Percentiles rank a stretch among this genome's conserved stretches.
Evolutionary conservation across 768 basidiomycete genomes (phyloP).

Genomic region (Tubosaeta sp.): DNA sequence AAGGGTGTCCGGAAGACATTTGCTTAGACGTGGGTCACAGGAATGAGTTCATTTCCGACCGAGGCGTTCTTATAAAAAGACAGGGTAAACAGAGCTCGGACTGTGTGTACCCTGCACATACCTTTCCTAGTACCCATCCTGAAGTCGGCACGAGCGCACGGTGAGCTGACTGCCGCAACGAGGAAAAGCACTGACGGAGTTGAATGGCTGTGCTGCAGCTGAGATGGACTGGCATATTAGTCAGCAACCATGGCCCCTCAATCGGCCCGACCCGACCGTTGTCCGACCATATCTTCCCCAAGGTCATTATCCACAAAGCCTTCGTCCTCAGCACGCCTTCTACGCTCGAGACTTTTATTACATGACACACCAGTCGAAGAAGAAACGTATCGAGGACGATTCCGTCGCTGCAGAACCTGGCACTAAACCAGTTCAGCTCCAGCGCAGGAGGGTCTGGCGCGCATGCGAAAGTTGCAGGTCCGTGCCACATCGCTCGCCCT

Average conservation of each 20-base stretch:
- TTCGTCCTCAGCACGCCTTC: slow-evolving; percentile 18
- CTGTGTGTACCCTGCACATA: slow-evolving; percentile 20
- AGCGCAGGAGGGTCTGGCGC: slow-evolving; percentile 78
- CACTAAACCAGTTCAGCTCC: slow-evolving; percentile 70
- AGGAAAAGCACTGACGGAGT: slow-evolving; percentile 14
- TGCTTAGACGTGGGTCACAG: slow-evolving; percentile 26
- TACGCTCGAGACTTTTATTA: slow-evolving; percentile 43
- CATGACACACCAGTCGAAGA: slow-evolving; percentile 62
- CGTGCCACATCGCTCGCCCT: slow-evolving; percentile 24
- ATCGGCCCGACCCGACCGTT: slow-evolving; percentile 35
- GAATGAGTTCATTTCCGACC: slow-evolving; percentile 35
- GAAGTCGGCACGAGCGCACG: slow-evolving; percentile 6
- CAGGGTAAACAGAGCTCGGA: slow-evolving; percentile 9
- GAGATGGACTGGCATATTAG: slow-evolving; percentile 31
- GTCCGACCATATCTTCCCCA: slow-evolving; percentile 32
- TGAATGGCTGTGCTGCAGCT: slow-evolving; percentile 23
- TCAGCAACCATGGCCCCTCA: slow-evolving; percentile 25
- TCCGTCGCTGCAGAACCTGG: slow-evolving; percentile 47
- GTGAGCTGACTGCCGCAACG: slow-evolving; percentile 18
- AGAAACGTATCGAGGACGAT: slow-evolving; percentile 70
- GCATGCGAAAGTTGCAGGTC: slow-evolving; percentile 89
- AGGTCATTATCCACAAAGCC: slow-evolving; percentile 19
- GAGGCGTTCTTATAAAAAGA: slow-evolving; percentile 26
- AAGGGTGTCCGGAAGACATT: slow-evolving; percentile 26
- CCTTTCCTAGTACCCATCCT: slow-evolving; percentile 5